These are phyloP conservation scores for Syzygium grande DNA, from an alignment of 345 rosid genomes.

Conservation along the genomic window DNA sequence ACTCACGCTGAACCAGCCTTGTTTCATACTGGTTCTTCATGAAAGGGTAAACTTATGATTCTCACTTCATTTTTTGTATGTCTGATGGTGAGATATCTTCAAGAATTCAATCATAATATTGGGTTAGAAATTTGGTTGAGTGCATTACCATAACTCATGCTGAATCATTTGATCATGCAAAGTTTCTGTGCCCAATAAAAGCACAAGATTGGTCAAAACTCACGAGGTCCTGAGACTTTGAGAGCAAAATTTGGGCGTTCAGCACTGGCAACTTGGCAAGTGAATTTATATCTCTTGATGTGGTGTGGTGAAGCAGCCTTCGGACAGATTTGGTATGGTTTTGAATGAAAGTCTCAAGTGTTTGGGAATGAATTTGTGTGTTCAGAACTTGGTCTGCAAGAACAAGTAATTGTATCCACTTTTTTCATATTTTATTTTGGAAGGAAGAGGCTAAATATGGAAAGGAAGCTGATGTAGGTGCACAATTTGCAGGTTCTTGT, in stretches of 20 bases:
- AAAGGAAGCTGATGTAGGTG: neutral
- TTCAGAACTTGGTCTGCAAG: slow-evolving; percentile 20
- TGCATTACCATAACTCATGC: neutral
- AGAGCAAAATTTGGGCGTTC: neutral
- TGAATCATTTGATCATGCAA: neutral
- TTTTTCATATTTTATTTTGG: neutral
- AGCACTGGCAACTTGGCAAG: neutral
- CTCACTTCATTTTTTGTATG: neutral
- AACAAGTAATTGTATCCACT: slow-evolving; percentile 26
- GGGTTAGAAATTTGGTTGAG: neutral
- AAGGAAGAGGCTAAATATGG: slow-evolving; percentile 1
- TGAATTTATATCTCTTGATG: neutral
- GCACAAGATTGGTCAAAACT: neutral
- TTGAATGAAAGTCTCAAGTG: neutral
- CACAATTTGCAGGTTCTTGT: slow-evolving; percentile 53
- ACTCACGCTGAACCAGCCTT: neutral
- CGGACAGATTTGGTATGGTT: neutral
- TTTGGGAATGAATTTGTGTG: neutral
- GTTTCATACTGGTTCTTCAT: neutral
- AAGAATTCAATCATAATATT: neutral
- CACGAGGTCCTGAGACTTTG: neutral
- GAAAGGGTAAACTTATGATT: neutral
- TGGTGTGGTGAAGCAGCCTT: neutral
- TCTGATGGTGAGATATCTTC: neutral
- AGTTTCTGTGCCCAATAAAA: neutral